phyloP scores from a whole-genome alignment of 2,329 filamentous ascomycete species.

The Sphaerulina populicola region DNA sequence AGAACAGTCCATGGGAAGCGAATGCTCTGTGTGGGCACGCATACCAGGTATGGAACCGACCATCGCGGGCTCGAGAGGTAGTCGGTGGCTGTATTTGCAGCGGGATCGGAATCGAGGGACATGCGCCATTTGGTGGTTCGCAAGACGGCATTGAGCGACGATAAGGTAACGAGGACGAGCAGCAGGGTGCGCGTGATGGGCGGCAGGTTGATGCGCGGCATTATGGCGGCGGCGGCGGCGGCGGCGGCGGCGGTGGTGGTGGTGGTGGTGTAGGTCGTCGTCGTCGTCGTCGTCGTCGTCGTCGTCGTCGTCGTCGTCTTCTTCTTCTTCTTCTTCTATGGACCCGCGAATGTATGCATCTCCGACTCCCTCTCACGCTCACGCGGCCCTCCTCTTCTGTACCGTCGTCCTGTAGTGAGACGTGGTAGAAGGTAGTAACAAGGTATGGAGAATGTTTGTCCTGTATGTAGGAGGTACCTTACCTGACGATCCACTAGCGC shows the following conservation, averaged over 20 bases:
- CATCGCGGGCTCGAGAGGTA: constrained; percentile 29
- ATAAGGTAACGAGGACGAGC: constrained; percentile 64
- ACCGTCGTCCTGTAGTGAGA: too few relatives aligned
- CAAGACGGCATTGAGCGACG: constrained; percentile 71
- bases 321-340: too few relatives aligned
- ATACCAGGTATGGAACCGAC: constrained; percentile 67
- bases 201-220: constrained; percentile 72
- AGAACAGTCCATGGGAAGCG: constrained; percentile 90
- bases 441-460: too few relatives aligned
- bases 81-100: constrained; percentile 26
- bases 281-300: too few relatives aligned
- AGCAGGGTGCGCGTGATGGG: constrained; percentile 80
- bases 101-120: constrained; percentile 25
- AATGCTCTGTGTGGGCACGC: constrained; percentile 74
- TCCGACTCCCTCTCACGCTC: not conserved
- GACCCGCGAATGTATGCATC: not conserved
- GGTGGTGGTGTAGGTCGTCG: too few relatives aligned
- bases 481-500: too few relatives aligned
- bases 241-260: too few relatives aligned
- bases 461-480: too few relatives aligned
- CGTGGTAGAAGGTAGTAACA: too few relatives aligned
- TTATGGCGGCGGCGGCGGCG: not conserved
- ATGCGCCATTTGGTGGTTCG: constrained; percentile 59
- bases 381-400: too few relatives aligned
- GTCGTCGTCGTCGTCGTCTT: too few relatives aligned